phyloP scores from a whole-genome alignment of 768 basidiomycete species.

The Psilocybe sp. region DNA sequence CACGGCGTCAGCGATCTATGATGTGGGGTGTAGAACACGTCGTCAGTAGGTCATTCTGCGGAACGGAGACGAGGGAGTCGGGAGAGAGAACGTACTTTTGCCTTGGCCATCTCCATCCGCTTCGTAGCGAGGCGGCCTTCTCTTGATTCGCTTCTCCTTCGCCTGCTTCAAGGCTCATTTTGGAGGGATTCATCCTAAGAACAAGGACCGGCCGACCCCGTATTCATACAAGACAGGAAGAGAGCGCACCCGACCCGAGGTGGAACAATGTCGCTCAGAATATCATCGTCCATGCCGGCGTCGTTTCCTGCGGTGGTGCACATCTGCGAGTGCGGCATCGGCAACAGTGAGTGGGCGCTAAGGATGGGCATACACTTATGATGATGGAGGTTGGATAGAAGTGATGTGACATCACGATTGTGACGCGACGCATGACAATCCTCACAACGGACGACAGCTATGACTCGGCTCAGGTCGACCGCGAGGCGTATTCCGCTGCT shows the following conservation, averaged over 20 bases:
- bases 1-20: conserved; percentile 94
- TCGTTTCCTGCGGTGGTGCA: too few relatives aligned
- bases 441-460: too few relatives aligned
- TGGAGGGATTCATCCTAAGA: too few relatives aligned
- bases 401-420: conserved; percentile 9
- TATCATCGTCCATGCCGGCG: conserved; percentile 51
- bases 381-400: conserved; percentile 9
- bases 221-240: too few relatives aligned
- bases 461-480: too few relatives aligned
- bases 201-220: conserved; percentile 10
- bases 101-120: conserved; percentile 85
- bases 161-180: conserved; percentile 26
- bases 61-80: not conserved
- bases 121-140: conserved; percentile 48
- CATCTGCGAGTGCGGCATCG: too few relatives aligned
- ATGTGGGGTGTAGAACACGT: conserved; percentile 13
- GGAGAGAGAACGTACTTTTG: conserved; percentile 57
- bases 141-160: conserved; percentile 46
- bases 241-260: too few relatives aligned
- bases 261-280: too few relatives aligned
- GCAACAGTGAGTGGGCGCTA: conserved; percentile 15
- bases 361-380: conserved; percentile 21
- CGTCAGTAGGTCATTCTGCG: not conserved
- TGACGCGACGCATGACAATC: conserved; percentile 17
- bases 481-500: too few relatives aligned